These are phyloP conservation scores for Epicoccum sorghinum DNA, from an alignment of 2,329 filamentous ascomycete genomes.

Conservation along the genomic window DNA sequence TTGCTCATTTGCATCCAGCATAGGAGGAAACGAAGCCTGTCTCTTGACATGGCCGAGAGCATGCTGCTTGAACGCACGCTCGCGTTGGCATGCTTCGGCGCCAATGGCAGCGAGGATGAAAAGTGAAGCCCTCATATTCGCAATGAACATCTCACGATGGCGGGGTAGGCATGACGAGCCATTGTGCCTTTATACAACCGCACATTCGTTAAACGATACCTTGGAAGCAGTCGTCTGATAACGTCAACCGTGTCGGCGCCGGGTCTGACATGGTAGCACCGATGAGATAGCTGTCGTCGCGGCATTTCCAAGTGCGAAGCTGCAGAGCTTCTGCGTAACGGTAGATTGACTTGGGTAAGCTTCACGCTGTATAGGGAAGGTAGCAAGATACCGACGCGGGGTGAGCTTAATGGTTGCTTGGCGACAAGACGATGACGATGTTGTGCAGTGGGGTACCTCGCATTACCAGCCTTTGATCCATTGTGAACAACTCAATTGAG, in stretches of 20 bases:
- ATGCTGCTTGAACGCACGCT: constrained; percentile 32
- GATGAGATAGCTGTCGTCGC: constrained; percentile 10
- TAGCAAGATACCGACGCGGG: constrained; percentile 27
- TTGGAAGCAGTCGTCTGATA: constrained; percentile 15
- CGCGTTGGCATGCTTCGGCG: constrained; percentile 43
- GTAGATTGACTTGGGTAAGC: constrained; percentile 20
- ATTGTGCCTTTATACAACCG: not conserved
- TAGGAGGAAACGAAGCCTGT: constrained; percentile 41
- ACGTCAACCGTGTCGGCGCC: constrained; percentile 25
- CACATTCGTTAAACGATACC: not conserved
- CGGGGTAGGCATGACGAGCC: constrained; percentile 2
- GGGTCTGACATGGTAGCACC: constrained; percentile 3
- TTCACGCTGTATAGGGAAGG: constrained; percentile 41
- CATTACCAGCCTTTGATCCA: no score
- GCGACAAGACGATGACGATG: constrained; percentile 34
- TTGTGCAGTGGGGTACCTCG: constrained; percentile 18
- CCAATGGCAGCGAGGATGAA: constrained; percentile 39
- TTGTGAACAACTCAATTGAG: no score
- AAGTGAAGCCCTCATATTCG: constrained; percentile 35
- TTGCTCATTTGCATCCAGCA: constrained; percentile 45
- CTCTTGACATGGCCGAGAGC: constrained; percentile 35
- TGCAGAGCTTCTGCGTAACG: constrained; percentile 18
- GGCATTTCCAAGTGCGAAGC: constrained; percentile 15
- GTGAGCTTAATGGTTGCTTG: constrained; percentile 27
- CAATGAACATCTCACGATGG: constrained; percentile 5